Conservation (phyloP, 2,329 filamentous ascomycete genomes). For the Gliomastix tumulicola region DNA sequence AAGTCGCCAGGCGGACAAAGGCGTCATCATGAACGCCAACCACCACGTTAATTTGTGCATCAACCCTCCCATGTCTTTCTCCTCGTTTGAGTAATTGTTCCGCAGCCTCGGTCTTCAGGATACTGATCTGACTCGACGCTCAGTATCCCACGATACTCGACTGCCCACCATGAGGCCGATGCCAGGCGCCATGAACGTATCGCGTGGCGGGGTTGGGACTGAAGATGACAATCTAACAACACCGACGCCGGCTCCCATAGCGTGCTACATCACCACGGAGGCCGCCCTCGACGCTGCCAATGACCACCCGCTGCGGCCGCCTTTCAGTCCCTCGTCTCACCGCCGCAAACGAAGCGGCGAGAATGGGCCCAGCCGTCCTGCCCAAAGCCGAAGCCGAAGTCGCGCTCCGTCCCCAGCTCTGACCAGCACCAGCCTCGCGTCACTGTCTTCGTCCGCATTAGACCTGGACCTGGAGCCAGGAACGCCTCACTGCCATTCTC, state of each 20-base stretch:
- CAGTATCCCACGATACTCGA: no score
- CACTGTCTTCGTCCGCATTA: slow-evolving; percentile 5
- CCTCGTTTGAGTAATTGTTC: no score
- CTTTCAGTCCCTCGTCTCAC: not conserved
- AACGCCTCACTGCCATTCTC: slow-evolving; percentile 10
- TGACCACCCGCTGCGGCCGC: slow-evolving; percentile 6
- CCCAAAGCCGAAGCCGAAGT: no score
- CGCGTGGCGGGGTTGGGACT: not conserved
- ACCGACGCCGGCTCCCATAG: slow-evolving; percentile 7
- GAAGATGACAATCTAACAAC: not conserved
- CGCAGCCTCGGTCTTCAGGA: no score
- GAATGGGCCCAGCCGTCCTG: no score
- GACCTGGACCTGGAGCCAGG: slow-evolving; percentile 3
- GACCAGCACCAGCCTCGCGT: slow-evolving; percentile 5
- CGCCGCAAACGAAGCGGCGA: slow-evolving; percentile 5
- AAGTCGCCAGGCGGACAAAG: no score
- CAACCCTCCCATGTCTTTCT: no score
- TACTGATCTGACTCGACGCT: no score
- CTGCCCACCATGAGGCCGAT: slow-evolving; percentile 11
- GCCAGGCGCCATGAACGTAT: not conserved
- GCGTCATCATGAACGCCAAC: no score
- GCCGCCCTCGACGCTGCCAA: slow-evolving; percentile 16
- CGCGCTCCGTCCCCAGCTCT: no score
- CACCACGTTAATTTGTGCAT: no score
- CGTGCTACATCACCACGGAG: slow-evolving; percentile 28